These are phyloP conservation scores for Hemileia vastatrix DNA, from an alignment of 1,284 basidiomycete species.

Conservation along the genomic window DNA sequence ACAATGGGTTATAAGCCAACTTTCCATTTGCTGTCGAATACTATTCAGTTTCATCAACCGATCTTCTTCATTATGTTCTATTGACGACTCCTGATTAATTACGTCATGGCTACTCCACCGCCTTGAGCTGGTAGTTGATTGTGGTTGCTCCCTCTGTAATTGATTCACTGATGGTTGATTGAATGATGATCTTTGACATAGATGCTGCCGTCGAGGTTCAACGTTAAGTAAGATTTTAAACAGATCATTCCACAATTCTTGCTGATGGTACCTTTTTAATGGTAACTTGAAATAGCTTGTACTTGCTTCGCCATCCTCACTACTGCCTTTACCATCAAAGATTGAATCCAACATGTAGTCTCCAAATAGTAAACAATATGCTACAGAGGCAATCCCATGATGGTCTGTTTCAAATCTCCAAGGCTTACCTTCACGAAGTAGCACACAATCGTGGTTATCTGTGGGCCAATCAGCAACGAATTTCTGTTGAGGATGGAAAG, in stretches of 20 bases:
- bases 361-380: constrained; percentile 91
- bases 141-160: constrained; percentile 58
- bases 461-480: constrained; percentile 82
- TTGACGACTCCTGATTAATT: too few species aligned
- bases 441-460: constrained; percentile 77
- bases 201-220: constrained; percentile 47
- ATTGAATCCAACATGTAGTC: constrained; percentile 68
- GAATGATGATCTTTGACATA: not conserved
- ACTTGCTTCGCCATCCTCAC: constrained; percentile 45
- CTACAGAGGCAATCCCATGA: constrained; percentile 80
- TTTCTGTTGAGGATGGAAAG: constrained; percentile 65
- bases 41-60: too few species aligned
- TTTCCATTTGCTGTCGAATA: constrained; percentile 71
- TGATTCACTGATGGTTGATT: too few species aligned
- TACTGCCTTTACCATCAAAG: constrained; percentile 37
- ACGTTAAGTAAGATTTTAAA: constrained; percentile 86
- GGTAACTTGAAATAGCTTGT: constrained; percentile 59
- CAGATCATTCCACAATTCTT: constrained; percentile 68
- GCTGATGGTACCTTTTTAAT: constrained; percentile 93
- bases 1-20: constrained; percentile 59
- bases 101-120: too few species aligned
- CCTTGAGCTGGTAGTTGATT: constrained; percentile 58
- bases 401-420: constrained; percentile 97
- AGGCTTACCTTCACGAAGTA: constrained; percentile 68
- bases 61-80: too few species aligned